Conservation (phyloP, 139 green algal genomes). For the Desmodesmus armatus region DNA sequence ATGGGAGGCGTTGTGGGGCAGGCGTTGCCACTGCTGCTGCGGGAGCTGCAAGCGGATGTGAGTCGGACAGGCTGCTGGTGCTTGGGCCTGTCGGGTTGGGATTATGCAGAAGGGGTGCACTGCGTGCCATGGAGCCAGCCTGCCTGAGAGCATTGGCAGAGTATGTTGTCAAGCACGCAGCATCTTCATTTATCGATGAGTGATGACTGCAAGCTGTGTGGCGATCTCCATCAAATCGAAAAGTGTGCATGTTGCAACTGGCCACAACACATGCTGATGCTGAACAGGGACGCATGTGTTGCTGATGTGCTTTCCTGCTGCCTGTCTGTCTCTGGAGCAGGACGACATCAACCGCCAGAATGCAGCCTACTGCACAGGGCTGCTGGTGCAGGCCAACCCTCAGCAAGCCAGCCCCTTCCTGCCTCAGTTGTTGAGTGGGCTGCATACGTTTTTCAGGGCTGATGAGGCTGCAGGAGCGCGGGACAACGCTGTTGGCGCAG, state of each 20-base stretch:
- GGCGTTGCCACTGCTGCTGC: conserved; percentile 63
- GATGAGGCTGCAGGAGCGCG: conserved; percentile 60
- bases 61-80: neutral
- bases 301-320: neutral
- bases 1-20: conserved; percentile 10
- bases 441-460: conserved; percentile 75
- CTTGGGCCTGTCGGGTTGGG: too few species aligned
- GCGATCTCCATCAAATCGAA: too few species aligned
- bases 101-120: too few species aligned
- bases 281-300: conserved; percentile 52
- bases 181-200: too few species aligned
- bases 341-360: conserved; percentile 79
- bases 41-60: conserved; percentile 68
- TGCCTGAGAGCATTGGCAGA: too few species aligned
- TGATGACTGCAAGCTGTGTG: too few species aligned
- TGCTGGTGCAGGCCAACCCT: conserved; percentile 62
- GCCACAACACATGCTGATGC: conserved; percentile 69
- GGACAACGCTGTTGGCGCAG: conserved; percentile 81
- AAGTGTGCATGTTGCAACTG: too few species aligned
- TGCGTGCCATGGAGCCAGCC: too few species aligned
- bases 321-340: neutral
- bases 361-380: conserved; percentile 70
- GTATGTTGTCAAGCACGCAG: neutral
- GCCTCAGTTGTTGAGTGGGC: conserved; percentile 65
- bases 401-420: conserved; percentile 20